These are phyloP conservation scores for Vitis riparia DNA, from an alignment of 164 flowering plant species.

Conservation along the genomic window DNA sequence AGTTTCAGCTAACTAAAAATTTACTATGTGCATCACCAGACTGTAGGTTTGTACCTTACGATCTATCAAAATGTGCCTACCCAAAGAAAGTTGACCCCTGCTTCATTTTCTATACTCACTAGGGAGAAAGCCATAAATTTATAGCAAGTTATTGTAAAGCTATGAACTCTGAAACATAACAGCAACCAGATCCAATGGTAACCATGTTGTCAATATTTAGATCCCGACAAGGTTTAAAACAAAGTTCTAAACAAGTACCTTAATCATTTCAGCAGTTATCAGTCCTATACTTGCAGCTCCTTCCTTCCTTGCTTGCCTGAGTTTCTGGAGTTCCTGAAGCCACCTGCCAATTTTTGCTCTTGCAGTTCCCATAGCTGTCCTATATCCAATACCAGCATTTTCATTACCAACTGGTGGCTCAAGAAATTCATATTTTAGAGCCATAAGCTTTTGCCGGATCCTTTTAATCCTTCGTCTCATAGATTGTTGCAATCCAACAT, in stretches of 20 bases:
- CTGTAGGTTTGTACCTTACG: background rate
- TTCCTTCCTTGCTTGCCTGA: conserved; percentile 94
- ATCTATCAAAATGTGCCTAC: background rate
- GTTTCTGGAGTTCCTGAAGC: conserved; percentile 92
- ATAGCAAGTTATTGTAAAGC: too few relatives aligned
- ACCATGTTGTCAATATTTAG: too few relatives aligned
- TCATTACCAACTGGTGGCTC: conserved; percentile 70
- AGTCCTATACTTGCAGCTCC: conserved; percentile 88
- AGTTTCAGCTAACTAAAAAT: too few relatives aligned
- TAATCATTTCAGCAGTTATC: conserved; percentile 81
- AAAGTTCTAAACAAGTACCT: conserved; percentile 48
- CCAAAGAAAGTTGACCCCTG: background rate
- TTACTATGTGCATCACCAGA: too few relatives aligned
- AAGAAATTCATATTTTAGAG: conserved; percentile 70
- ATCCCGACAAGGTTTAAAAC: background rate
- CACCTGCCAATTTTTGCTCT: conserved; percentile 87
- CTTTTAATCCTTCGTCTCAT: conserved; percentile 78
- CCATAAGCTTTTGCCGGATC: conserved; percentile 89
- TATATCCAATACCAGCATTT: conserved; percentile 73
- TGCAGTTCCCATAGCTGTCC: conserved; percentile 74
- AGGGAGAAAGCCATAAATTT: background rate
- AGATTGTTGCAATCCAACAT: conserved; percentile 48
- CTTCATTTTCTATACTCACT: background rate
- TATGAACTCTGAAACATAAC: too few relatives aligned
- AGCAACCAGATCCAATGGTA: too few relatives aligned